Conservation (phyloP, 140 eudicot species). For the Flaveria floridana region DNA sequence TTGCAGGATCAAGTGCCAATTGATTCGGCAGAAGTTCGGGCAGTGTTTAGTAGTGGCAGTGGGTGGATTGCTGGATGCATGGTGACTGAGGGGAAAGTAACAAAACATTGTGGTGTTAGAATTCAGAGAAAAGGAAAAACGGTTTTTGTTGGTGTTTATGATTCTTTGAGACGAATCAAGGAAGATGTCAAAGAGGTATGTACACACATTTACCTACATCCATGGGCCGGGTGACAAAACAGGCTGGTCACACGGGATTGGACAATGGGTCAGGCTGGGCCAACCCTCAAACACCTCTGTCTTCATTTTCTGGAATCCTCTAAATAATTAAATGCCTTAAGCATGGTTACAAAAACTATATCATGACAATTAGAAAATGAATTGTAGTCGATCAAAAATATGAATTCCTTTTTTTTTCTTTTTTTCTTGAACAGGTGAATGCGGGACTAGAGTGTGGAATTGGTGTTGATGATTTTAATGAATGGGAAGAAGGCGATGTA, state of each 20-base stretch:
- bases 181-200: constrained; percentile 87
- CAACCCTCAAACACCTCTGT: not conserved
- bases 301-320: not conserved
- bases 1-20: constrained; percentile 80
- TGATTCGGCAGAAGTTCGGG: constrained; percentile 80
- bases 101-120: constrained; percentile 70
- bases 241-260: too few relatives aligned
- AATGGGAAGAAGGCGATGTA: constrained; percentile 76
- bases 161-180: constrained; percentile 85
- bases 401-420: too few relatives aligned
- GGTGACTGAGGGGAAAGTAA: constrained; percentile 89
- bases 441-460: constrained; percentile 93
- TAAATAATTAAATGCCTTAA: not conserved
- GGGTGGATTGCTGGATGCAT: constrained; percentile 93
- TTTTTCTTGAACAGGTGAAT: constrained; percentile 55
- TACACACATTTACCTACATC: too few relatives aligned
- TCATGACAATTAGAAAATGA: too few relatives aligned
- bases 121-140: constrained; percentile 67
- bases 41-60: constrained; percentile 87
- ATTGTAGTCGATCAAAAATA: too few relatives aligned
- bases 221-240: too few relatives aligned
- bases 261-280: too few relatives aligned
- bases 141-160: constrained; percentile 58
- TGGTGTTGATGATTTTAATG: constrained; percentile 66
- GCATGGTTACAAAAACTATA: too few relatives aligned